These are phyloP conservation scores for Fusarium nematophilum DNA, from an alignment of 2,329 filamentous ascomycete genomes.

Conservation along the genomic window DNA sequence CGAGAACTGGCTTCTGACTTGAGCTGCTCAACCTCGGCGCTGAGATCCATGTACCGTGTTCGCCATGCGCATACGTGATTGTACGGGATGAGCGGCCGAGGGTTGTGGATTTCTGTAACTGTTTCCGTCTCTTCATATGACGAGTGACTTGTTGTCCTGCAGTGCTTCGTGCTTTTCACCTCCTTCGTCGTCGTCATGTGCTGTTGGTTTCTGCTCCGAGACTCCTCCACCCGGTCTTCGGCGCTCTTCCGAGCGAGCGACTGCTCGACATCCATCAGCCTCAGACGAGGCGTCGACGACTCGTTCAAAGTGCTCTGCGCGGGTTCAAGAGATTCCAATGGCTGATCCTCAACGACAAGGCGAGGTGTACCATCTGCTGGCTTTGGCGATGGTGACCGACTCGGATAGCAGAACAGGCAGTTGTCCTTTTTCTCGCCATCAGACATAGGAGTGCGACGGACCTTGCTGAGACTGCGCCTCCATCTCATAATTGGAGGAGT, in stretches of 20 bases:
- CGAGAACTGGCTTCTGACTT: slow-evolving; percentile 52
- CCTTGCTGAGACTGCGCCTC: slow-evolving; percentile 40
- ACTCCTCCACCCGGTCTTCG: slow-evolving; percentile 30
- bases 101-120: slow-evolving; percentile 45
- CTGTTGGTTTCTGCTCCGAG: background rate
- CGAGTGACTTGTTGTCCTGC: slow-evolving; percentile 14
- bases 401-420: slow-evolving; percentile 39
- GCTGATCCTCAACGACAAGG: slow-evolving; percentile 6
- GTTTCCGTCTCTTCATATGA: slow-evolving; percentile 16
- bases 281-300: slow-evolving; percentile 35
- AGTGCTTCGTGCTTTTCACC: background rate
- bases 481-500: slow-evolving; percentile 33
- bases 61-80: slow-evolving; percentile 58
- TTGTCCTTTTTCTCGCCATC: slow-evolving; percentile 24
- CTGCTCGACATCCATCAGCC: slow-evolving; percentile 44
- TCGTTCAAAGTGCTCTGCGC: slow-evolving; percentile 8
- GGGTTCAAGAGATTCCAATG: background rate
- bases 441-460: slow-evolving; percentile 20
- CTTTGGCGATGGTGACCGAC: slow-evolving; percentile 27
- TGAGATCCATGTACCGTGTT: slow-evolving; percentile 54
- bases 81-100: slow-evolving; percentile 50
- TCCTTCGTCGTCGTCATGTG: slow-evolving; percentile 7
- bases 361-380: slow-evolving; percentile 1
- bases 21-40: slow-evolving; percentile 54
- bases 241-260: slow-evolving; percentile 40